Percentiles rank a stretch among this genome's conserved stretches.
phyloP scores from a whole-genome alignment of 1,139 yeast genomes.

The Nakaseomyces sp. region DNA sequence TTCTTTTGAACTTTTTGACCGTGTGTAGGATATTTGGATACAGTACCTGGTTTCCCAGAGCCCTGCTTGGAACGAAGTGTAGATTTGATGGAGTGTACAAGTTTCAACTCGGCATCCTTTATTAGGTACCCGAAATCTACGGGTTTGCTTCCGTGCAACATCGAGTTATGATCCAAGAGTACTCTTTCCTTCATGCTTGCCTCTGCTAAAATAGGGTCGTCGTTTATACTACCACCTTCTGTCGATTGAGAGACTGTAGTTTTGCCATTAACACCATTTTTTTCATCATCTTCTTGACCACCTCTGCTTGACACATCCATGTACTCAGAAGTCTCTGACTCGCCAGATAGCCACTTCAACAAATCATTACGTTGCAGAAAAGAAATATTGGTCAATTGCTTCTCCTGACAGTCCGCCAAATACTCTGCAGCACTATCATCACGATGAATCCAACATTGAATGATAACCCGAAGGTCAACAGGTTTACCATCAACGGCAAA shows the following conservation, averaged over 20 bases:
- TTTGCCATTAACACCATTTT: slow-evolving; percentile 10
- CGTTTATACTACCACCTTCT: no score
- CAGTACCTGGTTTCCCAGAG: slow-evolving; percentile 22
- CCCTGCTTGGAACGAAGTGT: slow-evolving; percentile 19
- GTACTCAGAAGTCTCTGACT: slow-evolving; percentile 48
- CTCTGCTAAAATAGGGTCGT: slow-evolving; percentile 52
- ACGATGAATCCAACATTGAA: slow-evolving; percentile 73
- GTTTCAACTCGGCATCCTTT: slow-evolving; percentile 57
- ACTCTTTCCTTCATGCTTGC: slow-evolving; percentile 55
- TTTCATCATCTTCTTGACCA: background rate
- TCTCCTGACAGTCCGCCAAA: slow-evolving; percentile 59
- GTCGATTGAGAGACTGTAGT: no score
- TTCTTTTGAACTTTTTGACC: slow-evolving; percentile 32
- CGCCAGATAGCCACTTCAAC: slow-evolving; percentile 70
- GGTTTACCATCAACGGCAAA: slow-evolving; percentile 46
- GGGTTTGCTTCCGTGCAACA: slow-evolving; percentile 67
- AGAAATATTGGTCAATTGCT: slow-evolving; percentile 61
- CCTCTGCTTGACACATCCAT: slow-evolving; percentile 22
- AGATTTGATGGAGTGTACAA: slow-evolving; percentile 47
- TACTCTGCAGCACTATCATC: slow-evolving; percentile 78
- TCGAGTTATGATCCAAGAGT: slow-evolving; percentile 68
- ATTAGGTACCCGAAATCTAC: slow-evolving; percentile 68
- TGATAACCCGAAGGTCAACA: slow-evolving; percentile 52
- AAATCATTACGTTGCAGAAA: slow-evolving; percentile 83
- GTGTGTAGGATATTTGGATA: slow-evolving; percentile 13